Base-by-base conservation (phyloP, 1,139 yeast species). In the Suhomyces panamericanus region DNA sequence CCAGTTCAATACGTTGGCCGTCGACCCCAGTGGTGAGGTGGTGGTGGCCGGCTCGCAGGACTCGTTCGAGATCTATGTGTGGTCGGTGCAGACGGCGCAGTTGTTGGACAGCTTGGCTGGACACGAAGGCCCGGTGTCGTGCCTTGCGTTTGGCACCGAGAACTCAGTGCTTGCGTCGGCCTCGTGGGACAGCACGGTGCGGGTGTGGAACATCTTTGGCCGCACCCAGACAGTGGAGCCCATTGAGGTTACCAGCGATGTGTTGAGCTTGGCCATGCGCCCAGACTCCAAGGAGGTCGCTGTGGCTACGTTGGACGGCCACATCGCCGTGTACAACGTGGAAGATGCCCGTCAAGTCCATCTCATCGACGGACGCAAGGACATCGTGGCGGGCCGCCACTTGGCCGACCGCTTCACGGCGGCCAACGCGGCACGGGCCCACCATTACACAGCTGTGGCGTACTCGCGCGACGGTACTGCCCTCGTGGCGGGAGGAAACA, bases 81-180 rank as follows among this genome's bases (percentile, higher is more conserved):
- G 99, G 99, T 89, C 96, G 10, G 97, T 95, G 1, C 99, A 93
- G 69, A 91, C 97, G 0, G 87, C 96, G 1, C 97, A 91, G 63
- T 70, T 93, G 40, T 75, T 93, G 45, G 99, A 95, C 59, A 78
- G 88, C 17, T 73, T 93, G 41, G 73, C 93, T 5, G 99, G 98
- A 6, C 99, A 93, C 63, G 96, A 88, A 57, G 99, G 97, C 1
- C 99, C 99, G 0, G 85, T 93, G 3, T 88, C 96, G 2, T 83
- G 90, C 53, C 73, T 93, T 38, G 81, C 95, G 10, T 93, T 95
- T 64, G 96, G 97, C 41, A 72, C 71, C 12, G 97, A 90, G 60
- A 83, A 80, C 50, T 78, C 89, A 17, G 76, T 84, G 10, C 73
- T 93, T 47, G 98, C 96, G 3, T 85, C 95, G 47, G 95, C 96